Evolutionary conservation across 2,329 filamentous ascomycete species (phyloP), one percentile per base, ranked within the genome.

Genomic region (Penicillium hordei): DNA sequence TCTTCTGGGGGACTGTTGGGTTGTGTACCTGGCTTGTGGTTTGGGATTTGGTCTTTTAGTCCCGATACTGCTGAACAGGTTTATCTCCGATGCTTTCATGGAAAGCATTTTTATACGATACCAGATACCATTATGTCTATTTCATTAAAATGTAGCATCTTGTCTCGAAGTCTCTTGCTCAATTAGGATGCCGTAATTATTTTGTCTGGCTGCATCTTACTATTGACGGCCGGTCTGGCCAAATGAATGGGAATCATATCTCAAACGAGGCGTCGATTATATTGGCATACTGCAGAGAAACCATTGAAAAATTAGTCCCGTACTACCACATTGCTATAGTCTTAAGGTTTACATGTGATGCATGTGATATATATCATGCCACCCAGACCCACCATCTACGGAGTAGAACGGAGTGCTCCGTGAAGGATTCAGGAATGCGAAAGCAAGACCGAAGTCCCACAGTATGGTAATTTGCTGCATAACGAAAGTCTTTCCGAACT

Each of bases 1-100:
- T 91, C 0, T 93, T 93, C 67, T 93, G 89, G 72, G 88, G 87
- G n/a, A 89, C 89, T 5, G 86, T 88, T 57, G 87, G 89, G 1
- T 75, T 94, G 49, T 92, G 90, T 73, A 81, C 86, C 27, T 89
- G 89, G 70, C 77, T 94, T 64, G 81, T 94, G 34, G 75, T 89
- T 23, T 93, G 89, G 89, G 90, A 94, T 79, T 75, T 93, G 65
- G 77, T 93, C 38, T 83, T 85, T 49, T 72, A 53, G 61, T 45
- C 19, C 19, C 6, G 33, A 31, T 12, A 39, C 42, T 48, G 3
- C 31, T 38, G 19, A 8, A n/a, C 33, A 12, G n/a, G 17, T 17
- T 8, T 23, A 19, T n/a, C 17, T 52, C 31, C 2, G n/a, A 44
- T 4, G 15, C 23, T 25, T n/a, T 17, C 1, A 9, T 27, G 4